A percentile compares a stretch with the other conserved stretches of the same genome.
Evolutionary conservation across 2,329 filamentous ascomycete genomes (phyloP).

Genomic region (Hypoxylon sp.): DNA sequence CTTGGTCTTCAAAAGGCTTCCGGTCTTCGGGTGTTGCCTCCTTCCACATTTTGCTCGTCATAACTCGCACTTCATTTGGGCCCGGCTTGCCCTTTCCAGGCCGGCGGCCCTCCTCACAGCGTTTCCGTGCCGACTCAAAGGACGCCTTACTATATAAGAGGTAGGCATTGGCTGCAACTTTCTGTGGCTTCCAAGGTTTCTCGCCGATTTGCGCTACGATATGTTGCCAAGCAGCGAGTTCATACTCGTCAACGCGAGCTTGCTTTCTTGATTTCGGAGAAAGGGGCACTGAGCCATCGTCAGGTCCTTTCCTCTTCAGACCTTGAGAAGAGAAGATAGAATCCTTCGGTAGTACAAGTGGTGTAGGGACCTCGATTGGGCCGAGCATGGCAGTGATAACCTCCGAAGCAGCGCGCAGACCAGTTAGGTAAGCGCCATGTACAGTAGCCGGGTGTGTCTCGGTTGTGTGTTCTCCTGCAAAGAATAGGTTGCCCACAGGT

Average conservation of each 20-base stretch:
- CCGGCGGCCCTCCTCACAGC: slow-evolving; percentile 76
- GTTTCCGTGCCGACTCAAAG: slow-evolving; percentile 72
- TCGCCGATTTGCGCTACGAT: slow-evolving; percentile 76
- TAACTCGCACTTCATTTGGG: slow-evolving; percentile 86
- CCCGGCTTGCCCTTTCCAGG: slow-evolving; percentile 74
- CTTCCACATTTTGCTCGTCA: slow-evolving; percentile 93
- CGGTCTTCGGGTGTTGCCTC: slow-evolving; percentile 78
- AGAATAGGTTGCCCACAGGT: slow-evolving; percentile 88
- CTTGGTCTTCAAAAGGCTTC: slow-evolving; percentile 82
- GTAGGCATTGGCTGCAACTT: slow-evolving; percentile 86
- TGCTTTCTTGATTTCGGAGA: slow-evolving; percentile 64
- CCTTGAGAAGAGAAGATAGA: slow-evolving; percentile 54
- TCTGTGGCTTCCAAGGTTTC: slow-evolving; percentile 78
- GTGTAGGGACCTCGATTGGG: slow-evolving; percentile 81
- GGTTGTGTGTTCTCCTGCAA: slow-evolving; percentile 96
- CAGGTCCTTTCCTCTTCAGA: slow-evolving; percentile 68
- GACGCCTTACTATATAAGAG: slow-evolving; percentile 87
- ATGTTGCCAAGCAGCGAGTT: slow-evolving; percentile 67
- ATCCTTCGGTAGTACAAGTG: slow-evolving; percentile 79
- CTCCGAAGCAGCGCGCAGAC: slow-evolving; percentile 89
- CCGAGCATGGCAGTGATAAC: slow-evolving; percentile 85
- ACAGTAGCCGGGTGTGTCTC: slow-evolving; percentile 97
- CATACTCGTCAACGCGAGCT: slow-evolving; percentile 70
- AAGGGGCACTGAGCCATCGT: slow-evolving; percentile 48
- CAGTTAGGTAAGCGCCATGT: slow-evolving; percentile 95